These are phyloP conservation scores for Talaromyces sp. DNA, from an alignment of 2,329 filamentous ascomycete genomes.

Conservation along the genomic window DNA sequence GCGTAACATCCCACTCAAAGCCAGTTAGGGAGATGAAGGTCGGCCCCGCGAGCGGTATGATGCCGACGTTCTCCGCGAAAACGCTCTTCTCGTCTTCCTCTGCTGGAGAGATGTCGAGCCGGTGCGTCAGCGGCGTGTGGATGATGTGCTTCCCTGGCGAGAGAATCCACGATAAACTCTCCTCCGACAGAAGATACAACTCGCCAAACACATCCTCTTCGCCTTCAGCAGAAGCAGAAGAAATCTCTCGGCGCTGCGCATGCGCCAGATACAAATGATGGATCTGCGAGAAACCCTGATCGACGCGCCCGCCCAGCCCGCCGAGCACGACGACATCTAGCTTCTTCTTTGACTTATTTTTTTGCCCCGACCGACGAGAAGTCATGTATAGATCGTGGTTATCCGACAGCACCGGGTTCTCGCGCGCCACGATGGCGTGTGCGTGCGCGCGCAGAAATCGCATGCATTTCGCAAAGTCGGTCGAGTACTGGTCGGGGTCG, in stretches of 20 bases:
- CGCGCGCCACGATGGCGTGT: conserved; percentile 18
- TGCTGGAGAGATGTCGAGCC: conserved; percentile 32
- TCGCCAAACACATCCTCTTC: conserved; percentile 4
- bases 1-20: conserved; percentile 81
- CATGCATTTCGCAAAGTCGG: conserved; percentile 85
- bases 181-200: conserved; percentile 75
- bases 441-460: conserved; percentile 48
- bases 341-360: background rate
- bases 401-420: conserved; percentile 5
- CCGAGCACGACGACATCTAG: conserved; percentile 74
- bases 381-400: conserved; percentile 12
- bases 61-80: conserved; percentile 76
- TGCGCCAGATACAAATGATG: conserved; percentile 66
- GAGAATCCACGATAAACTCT: conserved; percentile 79
- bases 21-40: conserved; percentile 74
- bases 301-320: conserved; percentile 81
- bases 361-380: background rate
- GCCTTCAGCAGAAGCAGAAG: background rate
- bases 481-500: conserved; percentile 77
- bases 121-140: conserved; percentile 48
- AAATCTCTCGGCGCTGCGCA: conserved; percentile 1
- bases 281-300: conserved; percentile 85
- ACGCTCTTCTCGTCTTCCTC: conserved; percentile 14
- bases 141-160: conserved; percentile 64
- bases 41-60: conserved; percentile 76